Conservation (phyloP, 139 green algal genomes). For the Micractinium sp. region DNA sequence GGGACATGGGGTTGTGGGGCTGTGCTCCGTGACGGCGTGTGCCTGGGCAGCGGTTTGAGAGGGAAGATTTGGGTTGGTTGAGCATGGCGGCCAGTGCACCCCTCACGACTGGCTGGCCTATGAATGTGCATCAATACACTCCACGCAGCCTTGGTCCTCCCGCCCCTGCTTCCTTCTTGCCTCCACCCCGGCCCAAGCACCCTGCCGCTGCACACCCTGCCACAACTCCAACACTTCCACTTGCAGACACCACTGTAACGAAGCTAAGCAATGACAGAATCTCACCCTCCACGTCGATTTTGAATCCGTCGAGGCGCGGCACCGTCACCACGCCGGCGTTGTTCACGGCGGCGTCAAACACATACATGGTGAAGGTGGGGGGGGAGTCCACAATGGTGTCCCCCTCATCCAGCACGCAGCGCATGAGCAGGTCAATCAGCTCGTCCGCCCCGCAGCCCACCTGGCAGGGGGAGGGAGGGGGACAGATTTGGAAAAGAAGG, state of each 20-base stretch:
- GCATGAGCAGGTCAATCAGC: slow-evolving; percentile 96
- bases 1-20: background rate
- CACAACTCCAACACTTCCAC: too few species aligned
- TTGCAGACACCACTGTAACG: too few species aligned
- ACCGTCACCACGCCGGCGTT: slow-evolving; percentile 85
- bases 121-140: too few species aligned
- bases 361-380: slow-evolving; percentile 99
- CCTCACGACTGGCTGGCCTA: background rate
- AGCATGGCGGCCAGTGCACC: background rate
- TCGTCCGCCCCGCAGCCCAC: slow-evolving; percentile 96
- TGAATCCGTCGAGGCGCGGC: slow-evolving; percentile 84
- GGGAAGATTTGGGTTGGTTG: too few species aligned
- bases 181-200: too few species aligned
- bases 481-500: background rate
- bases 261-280: background rate
- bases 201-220: too few species aligned
- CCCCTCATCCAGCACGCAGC: slow-evolving; percentile 91
- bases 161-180: too few species aligned
- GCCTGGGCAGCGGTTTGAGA: background rate
- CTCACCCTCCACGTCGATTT: slow-evolving; percentile 85
- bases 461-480: slow-evolving; percentile 48
- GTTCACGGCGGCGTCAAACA: slow-evolving; percentile 97
- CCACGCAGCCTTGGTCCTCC: too few species aligned
- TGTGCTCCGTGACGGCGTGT: background rate
- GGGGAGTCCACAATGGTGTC: slow-evolving; percentile 95